A percentile compares a stretch with the other conserved stretches of the same genome.
Conservation (phyloP, 2,329 filamentous ascomycete species). For the Xylaria sp. region DNA sequence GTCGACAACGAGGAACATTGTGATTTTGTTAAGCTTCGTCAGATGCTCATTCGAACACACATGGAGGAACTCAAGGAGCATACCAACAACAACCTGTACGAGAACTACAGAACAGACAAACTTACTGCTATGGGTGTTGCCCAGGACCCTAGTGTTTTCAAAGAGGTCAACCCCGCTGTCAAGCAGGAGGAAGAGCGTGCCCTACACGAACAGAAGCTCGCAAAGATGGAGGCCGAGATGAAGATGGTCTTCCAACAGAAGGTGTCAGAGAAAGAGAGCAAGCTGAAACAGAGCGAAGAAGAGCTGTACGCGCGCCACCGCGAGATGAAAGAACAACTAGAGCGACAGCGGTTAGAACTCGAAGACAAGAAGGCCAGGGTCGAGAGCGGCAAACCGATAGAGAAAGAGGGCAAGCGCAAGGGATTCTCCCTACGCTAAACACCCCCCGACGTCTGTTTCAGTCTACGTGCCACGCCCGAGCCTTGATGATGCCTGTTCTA, state of each 20-base stretch:
- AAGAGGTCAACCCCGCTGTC: conserved; percentile 99
- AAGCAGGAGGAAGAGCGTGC: conserved; percentile 99
- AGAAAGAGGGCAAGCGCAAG: conserved; percentile 99
- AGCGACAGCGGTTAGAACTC: conserved; percentile 91
- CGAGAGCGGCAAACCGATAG: conserved; percentile 93
- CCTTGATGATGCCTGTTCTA: conserved; percentile 69
- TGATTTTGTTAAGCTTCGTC: conserved; percentile 99
- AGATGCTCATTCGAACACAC: conserved; percentile 99
- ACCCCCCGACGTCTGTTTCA: conserved; percentile 42
- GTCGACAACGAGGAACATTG: conserved; percentile 99
- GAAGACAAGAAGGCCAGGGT: conserved; percentile 98
- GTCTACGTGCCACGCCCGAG: conserved; percentile 66
- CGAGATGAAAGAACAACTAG: conserved; percentile 99
- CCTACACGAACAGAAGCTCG: conserved; percentile 98
- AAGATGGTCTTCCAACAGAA: conserved; percentile 99
- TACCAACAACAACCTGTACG: conserved; percentile 98
- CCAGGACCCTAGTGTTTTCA: conserved; percentile 99
- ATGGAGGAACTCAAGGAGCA: conserved; percentile 99
- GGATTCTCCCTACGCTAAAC: conserved; percentile 96
- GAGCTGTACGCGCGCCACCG: conserved; percentile 97
- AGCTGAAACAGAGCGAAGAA: conserved; percentile 99
- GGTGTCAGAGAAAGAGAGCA: conserved; percentile 99
- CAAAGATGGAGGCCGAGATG: conserved; percentile 99
- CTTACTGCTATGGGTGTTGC: conserved; percentile 98
- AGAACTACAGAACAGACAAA: conserved; percentile 99